A percentile compares a stretch with the other conserved stretches of the same genome.
Conservation (phyloP, 1,284 basidiomycete genomes). For the Trichosporon sp. region DNA sequence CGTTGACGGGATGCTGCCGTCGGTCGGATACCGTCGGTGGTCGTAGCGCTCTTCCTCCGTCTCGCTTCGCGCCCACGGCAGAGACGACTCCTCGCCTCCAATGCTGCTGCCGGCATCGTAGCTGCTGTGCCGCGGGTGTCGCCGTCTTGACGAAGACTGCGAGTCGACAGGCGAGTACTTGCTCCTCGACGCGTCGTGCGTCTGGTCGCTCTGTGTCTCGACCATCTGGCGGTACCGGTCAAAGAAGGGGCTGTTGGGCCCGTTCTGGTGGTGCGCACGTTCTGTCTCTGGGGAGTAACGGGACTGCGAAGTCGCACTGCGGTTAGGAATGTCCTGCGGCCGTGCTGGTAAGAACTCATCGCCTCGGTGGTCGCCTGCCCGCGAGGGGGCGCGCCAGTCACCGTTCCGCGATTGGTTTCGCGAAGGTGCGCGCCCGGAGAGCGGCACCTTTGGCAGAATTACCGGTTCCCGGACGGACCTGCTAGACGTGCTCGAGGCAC, state of each 20-base stretch:
- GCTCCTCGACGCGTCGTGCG: conserved; percentile 7
- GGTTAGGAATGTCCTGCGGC: conserved; percentile 7
- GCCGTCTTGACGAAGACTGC: not conserved
- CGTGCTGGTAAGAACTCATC: conserved; percentile 4
- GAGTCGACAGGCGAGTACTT: conserved; percentile 16
- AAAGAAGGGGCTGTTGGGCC: conserved; percentile 49
- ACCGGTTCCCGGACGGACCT: conserved; percentile 15
- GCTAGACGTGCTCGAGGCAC: not conserved
- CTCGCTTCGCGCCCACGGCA: conserved; percentile 36
- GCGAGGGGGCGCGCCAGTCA: not conserved
- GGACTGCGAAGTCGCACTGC: conserved; percentile 12
- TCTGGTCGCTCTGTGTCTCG: conserved; percentile 21
- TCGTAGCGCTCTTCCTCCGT: conserved; percentile 8
- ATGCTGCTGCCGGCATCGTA: conserved; percentile 4
- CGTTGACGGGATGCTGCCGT: conserved; percentile 37
- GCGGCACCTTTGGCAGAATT: conserved; percentile 25
- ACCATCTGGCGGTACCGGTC: conserved; percentile 53
- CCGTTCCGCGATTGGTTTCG: conserved; percentile 6
- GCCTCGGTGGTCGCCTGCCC: not conserved
- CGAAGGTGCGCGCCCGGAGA: conserved; percentile 19
- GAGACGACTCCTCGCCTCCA: conserved; percentile 28
- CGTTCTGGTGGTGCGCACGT: not conserved
- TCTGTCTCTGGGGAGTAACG: conserved; percentile 9
- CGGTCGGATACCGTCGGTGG: conserved; percentile 31
- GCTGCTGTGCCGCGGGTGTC: not conserved